These are phyloP conservation scores for Trichoderma simmonsii DNA, from an alignment of 2,329 filamentous ascomycete species.

Conservation along the genomic window DNA sequence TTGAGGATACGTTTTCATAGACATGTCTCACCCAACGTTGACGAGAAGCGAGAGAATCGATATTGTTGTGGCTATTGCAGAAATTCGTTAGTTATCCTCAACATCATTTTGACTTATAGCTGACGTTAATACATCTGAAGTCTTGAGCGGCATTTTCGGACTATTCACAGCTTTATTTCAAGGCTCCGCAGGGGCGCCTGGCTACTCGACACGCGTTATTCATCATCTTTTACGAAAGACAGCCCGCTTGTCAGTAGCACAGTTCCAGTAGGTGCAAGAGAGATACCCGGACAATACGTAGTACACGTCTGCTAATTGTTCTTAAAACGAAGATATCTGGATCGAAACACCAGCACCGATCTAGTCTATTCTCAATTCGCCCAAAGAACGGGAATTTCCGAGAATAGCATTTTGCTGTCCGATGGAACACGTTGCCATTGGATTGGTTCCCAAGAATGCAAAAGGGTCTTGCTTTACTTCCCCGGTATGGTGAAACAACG, in stretches of 20 bases:
- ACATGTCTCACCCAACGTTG: too few species aligned
- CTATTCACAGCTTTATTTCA: neutral
- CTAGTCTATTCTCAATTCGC: neutral
- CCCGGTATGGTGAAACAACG: neutral
- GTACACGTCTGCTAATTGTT: neutral
- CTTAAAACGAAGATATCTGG: neutral
- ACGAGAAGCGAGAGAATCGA: too few species aligned
- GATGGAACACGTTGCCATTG: neutral
- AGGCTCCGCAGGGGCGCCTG: neutral
- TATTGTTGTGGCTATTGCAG: too few species aligned
- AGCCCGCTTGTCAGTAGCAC: neutral
- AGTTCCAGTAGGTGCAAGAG: neutral
- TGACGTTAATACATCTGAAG: neutral
- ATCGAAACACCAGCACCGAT: neutral
- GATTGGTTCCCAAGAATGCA: neutral
- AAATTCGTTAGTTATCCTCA: too few species aligned
- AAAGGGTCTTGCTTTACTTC: neutral
- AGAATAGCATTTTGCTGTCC: neutral
- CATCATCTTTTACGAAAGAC: neutral
- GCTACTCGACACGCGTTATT: neutral
- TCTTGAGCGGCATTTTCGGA: neutral
- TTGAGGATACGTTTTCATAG: too few species aligned
- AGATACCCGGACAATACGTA: neutral
- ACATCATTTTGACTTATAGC: too few species aligned
- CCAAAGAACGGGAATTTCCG: neutral